Evolutionary conservation across 441 rosid genomes (phyloP), one percentile per base, ranked within the genome.

Genomic region (Biscutella laevigata): DNA sequence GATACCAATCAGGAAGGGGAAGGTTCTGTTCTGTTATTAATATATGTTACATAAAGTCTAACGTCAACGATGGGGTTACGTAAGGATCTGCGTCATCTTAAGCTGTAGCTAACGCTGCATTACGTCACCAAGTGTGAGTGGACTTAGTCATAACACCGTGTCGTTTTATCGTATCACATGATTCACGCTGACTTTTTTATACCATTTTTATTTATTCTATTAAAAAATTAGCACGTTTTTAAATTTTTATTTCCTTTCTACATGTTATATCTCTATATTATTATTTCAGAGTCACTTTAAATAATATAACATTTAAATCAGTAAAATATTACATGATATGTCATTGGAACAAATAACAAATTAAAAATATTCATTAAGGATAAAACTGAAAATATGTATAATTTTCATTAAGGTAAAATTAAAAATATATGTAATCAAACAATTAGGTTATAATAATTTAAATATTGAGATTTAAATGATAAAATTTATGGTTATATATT

Each of bases 61-160:
- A 59, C 77, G 83, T 81, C 88, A 81, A 86, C 67, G 67, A 68
- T 57, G 28, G 47, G n/a, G n/a, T 72, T 67, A 73, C 85, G 87
- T 70, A 39, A 69, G 24, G 64, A 57, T 63, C 39, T 72, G 67
- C 91, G 79, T 83, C 91, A 83, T 26, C 15, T 52, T 2, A 48
- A 54, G 65, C 39, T 42, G 53, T 72, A 51, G 50, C 38, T 81
- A 75, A 73, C 61, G 81, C 64, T 50, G 24, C 7, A 12, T 5
- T 19, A 39, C 84, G 74, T 79, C 84, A 83, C 50, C 8, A 10
- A 7, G 32, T 43, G 5, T 1, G 42, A 52, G 53, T 66, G 50
- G 70, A 66, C 59, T 65, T 58, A 7, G 64, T 58, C 60, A 27
- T 42, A 50, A 14, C 53, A 43, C 53, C 64, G 59, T 50, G 69